phyloP scores from a whole-genome alignment of 2,329 filamentous ascomycete genomes.

The Didymosphaeria variabile region DNA sequence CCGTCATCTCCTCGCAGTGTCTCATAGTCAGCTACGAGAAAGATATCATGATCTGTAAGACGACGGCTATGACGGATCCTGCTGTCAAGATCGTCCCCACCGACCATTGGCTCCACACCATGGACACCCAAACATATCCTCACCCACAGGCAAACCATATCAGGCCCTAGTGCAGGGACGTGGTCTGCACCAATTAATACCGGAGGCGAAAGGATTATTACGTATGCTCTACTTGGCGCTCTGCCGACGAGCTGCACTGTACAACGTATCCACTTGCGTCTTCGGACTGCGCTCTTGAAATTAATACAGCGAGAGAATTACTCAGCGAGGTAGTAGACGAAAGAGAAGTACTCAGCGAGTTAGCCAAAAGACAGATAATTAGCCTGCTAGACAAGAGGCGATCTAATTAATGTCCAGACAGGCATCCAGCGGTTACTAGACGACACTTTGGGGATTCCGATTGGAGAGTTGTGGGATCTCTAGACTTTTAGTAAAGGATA shows the following conservation, averaged over 20 bases:
- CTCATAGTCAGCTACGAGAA: conserved; percentile 27
- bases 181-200: conserved; percentile 25
- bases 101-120: conserved; percentile 28
- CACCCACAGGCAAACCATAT: conserved; percentile 24
- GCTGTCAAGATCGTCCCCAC: conserved; percentile 25
- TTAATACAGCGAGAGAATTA: too few relatives aligned
- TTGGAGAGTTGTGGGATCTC: too few relatives aligned
- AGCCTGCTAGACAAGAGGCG: too few relatives aligned
- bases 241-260: not conserved
- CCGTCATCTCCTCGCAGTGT: conserved; percentile 19
- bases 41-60: conserved; percentile 27
- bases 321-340: too few relatives aligned
- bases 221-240: conserved; percentile 9
- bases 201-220: conserved; percentile 20
- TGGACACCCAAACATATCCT: conserved; percentile 28
- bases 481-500: too few relatives aligned
- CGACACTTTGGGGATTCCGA: too few relatives aligned
- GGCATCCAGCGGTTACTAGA: too few relatives aligned
- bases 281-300: too few relatives aligned
- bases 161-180: conserved; percentile 25
- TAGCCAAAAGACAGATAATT: too few relatives aligned
- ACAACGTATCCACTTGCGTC: too few relatives aligned
- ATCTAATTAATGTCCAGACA: too few relatives aligned
- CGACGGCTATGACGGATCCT: conserved; percentile 20
- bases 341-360: too few relatives aligned